Evolutionary conservation across 208 protist species (phyloP).

Genomic region (Leishmania tropica): DNA sequence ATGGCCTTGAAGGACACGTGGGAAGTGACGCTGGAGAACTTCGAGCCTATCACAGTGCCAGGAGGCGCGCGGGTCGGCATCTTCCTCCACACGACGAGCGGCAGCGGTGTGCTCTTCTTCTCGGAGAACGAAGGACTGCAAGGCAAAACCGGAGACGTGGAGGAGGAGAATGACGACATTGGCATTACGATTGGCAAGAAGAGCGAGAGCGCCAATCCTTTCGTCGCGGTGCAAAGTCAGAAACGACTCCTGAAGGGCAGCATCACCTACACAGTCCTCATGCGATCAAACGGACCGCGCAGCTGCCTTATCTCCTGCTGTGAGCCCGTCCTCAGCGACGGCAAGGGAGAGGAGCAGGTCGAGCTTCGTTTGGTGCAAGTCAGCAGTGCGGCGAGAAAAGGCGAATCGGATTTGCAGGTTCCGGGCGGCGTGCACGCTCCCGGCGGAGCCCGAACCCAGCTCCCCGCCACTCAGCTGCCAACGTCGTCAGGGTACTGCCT

Average conservation of each 20-base stretch:
- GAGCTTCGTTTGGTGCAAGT: conserved; percentile 23
- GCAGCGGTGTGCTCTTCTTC: conserved; percentile 82
- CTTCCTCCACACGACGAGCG: conserved; percentile 86
- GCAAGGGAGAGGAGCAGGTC: conserved; percentile 19
- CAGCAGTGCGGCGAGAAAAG: not conserved
- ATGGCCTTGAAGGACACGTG: conserved; percentile 56
- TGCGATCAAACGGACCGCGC: conserved; percentile 49
- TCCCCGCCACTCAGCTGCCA: not conserved
- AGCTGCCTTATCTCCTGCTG: conserved; percentile 68
- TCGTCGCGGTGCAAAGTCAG: conserved; percentile 73
- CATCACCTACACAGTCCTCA: conserved; percentile 81
- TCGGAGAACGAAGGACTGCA: conserved; percentile 81
- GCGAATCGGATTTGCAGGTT: not conserved
- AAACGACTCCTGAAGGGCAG: conserved; percentile 78
- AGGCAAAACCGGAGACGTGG: conserved; percentile 65
- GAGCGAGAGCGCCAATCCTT: conserved; percentile 73
- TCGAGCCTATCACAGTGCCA: conserved; percentile 73
- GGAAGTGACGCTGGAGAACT: conserved; percentile 63
- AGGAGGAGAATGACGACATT: conserved; percentile 84
- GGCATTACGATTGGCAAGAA: conserved; percentile 90
- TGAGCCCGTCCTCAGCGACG: conserved; percentile 14
- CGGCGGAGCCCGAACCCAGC: not conserved
- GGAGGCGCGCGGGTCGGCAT: conserved; percentile 66
- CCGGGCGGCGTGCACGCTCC: not conserved
- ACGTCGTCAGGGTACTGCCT: not conserved